Percentiles rank a stretch among this genome's conserved stretches.
These are phyloP conservation scores for Dactylellina parvicollis DNA, from an alignment of 2,329 filamentous ascomycete genomes.

Conservation along the genomic window DNA sequence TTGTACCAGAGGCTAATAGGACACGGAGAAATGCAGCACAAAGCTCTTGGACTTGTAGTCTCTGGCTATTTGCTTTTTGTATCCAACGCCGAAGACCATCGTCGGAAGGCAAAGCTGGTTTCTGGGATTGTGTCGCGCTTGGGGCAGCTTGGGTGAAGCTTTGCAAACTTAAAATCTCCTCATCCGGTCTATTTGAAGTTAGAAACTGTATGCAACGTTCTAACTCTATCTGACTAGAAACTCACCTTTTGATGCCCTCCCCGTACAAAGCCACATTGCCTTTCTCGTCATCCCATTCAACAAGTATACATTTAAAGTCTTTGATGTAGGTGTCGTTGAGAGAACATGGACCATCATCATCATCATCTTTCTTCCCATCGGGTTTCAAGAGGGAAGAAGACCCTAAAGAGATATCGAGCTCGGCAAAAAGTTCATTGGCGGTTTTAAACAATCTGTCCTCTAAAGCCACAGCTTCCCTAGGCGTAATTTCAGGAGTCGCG, in stretches of 20 bases:
- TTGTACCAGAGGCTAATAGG: slow-evolving; percentile 43
- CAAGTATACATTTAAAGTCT: slow-evolving; percentile 61
- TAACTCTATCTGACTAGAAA: neutral
- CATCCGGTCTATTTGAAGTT: slow-evolving; percentile 35
- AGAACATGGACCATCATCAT: slow-evolving; percentile 41
- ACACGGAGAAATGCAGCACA: slow-evolving; percentile 69
- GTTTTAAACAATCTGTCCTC: slow-evolving; percentile 58
- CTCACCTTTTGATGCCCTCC: slow-evolving; percentile 56
- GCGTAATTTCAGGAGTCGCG: slow-evolving; percentile 51
- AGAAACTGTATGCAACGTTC: neutral
- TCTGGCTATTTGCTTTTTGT: slow-evolving; percentile 64
- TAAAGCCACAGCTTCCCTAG: slow-evolving; percentile 50
- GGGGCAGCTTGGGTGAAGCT: slow-evolving; percentile 52
- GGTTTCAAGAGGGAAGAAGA: slow-evolving; percentile 56
- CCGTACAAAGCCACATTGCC: slow-evolving; percentile 59
- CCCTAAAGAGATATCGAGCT: slow-evolving; percentile 56
- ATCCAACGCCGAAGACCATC: slow-evolving; percentile 68
- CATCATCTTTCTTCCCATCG: slow-evolving; percentile 44
- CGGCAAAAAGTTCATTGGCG: slow-evolving; percentile 56
- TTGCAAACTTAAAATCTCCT: slow-evolving; percentile 50
- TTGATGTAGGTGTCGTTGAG: slow-evolving; percentile 57
- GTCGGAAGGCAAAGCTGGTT: slow-evolving; percentile 59
- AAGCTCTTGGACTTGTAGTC: slow-evolving; percentile 69
- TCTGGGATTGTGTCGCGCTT: slow-evolving; percentile 26
- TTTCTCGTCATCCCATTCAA: slow-evolving; percentile 62